Evolutionary conservation across 2,329 filamentous ascomycete genomes (phyloP).

Genomic region (Phyllosticta capitalensis): DNA sequence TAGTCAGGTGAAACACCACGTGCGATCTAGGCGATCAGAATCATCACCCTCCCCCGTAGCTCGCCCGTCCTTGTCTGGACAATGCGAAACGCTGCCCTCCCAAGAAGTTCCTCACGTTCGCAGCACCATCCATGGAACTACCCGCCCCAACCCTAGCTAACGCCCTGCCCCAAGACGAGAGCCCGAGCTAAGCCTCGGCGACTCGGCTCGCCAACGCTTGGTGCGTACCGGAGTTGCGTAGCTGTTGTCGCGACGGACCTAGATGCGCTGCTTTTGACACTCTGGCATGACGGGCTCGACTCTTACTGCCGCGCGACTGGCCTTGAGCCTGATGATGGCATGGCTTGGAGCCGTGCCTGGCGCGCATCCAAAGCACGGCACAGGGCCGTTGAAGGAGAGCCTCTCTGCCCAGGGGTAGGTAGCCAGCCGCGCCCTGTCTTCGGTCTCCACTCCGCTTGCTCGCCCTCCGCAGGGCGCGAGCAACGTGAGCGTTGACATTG

Average conservation of each 20-base stretch:
- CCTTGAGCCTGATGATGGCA: too few species aligned
- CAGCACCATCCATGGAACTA: background rate
- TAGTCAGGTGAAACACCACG: background rate
- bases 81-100: background rate
- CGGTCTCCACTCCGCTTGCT: background rate
- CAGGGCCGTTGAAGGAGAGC: background rate
- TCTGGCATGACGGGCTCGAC: background rate
- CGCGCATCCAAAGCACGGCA: background rate
- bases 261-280: background rate
- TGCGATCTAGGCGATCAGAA: background rate
- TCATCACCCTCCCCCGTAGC: background rate
- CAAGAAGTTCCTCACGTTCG: background rate
- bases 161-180: too few species aligned
- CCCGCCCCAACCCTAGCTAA: background rate
- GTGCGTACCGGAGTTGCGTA: background rate
- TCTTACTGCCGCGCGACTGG: too few species aligned
- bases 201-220: background rate
- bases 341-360: background rate
- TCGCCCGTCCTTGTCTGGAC: too few species aligned
- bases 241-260: background rate
- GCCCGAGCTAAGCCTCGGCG: background rate
- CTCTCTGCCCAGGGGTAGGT: background rate
- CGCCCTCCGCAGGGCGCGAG: background rate
- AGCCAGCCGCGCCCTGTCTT: background rate
- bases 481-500: background rate